These are phyloP conservation scores for Alternaria gansuensis DNA, from an alignment of 2,329 filamentous ascomycete genomes.

Conservation along the genomic window DNA sequence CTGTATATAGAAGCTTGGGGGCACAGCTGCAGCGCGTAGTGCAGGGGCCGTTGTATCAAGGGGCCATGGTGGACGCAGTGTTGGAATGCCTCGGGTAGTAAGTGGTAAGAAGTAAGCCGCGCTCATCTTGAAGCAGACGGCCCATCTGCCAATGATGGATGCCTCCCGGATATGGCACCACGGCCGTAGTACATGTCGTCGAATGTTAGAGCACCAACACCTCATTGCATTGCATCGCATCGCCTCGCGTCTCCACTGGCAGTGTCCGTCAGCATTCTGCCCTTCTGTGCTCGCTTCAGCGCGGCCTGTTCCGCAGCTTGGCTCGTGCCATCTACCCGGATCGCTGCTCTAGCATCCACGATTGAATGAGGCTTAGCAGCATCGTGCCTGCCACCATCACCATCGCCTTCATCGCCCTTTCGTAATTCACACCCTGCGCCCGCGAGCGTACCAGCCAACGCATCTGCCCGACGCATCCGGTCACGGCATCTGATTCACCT, in stretches of 20 bases:
- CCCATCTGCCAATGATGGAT: slow-evolving; percentile 12
- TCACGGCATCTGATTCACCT: neutral
- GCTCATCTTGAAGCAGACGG: slow-evolving; percentile 12
- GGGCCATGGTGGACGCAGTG: neutral
- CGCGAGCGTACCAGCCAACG: neutral
- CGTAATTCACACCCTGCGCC: slow-evolving; percentile 1
- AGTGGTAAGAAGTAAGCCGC: neutral
- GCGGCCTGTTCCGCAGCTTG: slow-evolving; percentile 17
- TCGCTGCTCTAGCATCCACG: slow-evolving; percentile 16
- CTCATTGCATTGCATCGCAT: slow-evolving; percentile 3
- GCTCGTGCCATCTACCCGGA: slow-evolving; percentile 21
- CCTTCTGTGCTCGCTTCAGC: slow-evolving; percentile 10
- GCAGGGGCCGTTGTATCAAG: slow-evolving; percentile 17
- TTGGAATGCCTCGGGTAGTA: slow-evolving; percentile 3
- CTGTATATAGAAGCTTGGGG: slow-evolving; percentile 13
- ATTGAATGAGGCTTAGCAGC: slow-evolving; percentile 24
- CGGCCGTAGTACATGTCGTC: slow-evolving; percentile 9
- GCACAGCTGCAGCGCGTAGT: slow-evolving; percentile 11
- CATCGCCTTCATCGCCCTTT: slow-evolving; percentile 1
- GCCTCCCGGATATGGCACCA: slow-evolving; percentile 5
- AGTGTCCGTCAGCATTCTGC: slow-evolving; percentile 1
- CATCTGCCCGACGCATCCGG: neutral
- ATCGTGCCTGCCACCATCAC: slow-evolving; percentile 13
- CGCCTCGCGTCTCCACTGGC: slow-evolving; percentile 1
- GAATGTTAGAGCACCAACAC: slow-evolving; percentile 4